Conservation (phyloP, 2,329 filamentous ascomycete genomes). For the Zymoseptoria ardabiliae region DNA sequence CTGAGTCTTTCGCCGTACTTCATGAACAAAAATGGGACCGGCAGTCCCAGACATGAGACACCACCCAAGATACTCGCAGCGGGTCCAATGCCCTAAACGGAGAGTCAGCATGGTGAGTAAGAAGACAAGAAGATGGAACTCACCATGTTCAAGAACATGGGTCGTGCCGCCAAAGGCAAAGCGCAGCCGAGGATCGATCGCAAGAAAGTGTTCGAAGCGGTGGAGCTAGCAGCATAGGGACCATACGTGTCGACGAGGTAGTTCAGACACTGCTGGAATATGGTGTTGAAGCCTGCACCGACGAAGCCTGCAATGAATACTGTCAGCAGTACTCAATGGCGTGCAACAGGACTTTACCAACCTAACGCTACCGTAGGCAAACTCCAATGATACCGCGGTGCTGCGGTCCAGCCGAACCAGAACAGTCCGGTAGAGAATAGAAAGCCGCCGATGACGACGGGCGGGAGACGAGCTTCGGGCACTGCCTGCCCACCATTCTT, state of each 20-base stretch:
- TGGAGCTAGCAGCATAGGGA: constrained; percentile 42
- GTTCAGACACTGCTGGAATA: constrained; percentile 44
- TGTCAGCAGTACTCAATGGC: background rate
- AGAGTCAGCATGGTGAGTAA: background rate
- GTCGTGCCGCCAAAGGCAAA: constrained; percentile 31
- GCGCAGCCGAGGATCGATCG: constrained; percentile 37
- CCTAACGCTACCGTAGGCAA: background rate
- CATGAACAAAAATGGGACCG: constrained; percentile 42
- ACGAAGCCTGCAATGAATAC: constrained; percentile 33
- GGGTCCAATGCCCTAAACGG: constrained; percentile 34
- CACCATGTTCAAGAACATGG: constrained; percentile 34
- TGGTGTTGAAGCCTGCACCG: constrained; percentile 41
- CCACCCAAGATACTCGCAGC: constrained; percentile 37
- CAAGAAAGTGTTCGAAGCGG: constrained; percentile 45
- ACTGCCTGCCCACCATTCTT: constrained; percentile 29
- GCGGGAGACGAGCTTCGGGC: constrained; percentile 35
- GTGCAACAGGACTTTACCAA: background rate
- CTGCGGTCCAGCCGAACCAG: constrained; percentile 18
- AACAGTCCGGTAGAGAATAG: constrained; percentile 29
- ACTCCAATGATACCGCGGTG: constrained; percentile 4
- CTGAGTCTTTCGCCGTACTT: constrained; percentile 35
- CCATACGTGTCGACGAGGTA: constrained; percentile 34
- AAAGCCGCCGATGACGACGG: constrained; percentile 40
- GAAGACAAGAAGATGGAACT: background rate
- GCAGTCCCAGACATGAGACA: constrained; percentile 34